Conservation (phyloP, 768 basidiomycete genomes). For the Hypholoma fasciculare region DNA sequence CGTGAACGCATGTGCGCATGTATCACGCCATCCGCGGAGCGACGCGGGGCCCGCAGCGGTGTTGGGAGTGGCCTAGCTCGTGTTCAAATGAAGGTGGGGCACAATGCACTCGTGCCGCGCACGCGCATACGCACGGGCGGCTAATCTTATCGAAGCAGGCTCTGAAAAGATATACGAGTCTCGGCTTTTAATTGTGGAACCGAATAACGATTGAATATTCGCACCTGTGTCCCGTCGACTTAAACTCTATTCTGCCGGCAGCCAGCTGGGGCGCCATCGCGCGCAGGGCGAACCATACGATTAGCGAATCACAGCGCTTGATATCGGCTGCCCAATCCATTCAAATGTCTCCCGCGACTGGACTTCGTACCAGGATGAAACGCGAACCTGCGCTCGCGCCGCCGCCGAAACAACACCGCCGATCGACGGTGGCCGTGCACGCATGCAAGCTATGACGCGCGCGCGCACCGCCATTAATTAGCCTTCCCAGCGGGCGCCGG, state of each 20-base stretch:
- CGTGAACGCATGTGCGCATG: neutral
- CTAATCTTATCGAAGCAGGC: neutral
- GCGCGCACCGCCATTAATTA: neutral
- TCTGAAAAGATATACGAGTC: neutral
- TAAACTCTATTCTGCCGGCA: neutral
- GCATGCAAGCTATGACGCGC: neutral
- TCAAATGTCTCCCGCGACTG: too few species aligned
- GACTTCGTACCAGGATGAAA: too few species aligned
- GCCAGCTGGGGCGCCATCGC: neutral
- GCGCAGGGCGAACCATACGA: too few species aligned
- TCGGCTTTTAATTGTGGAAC: neutral
- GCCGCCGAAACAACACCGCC: too few species aligned
- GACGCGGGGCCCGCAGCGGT: neutral
- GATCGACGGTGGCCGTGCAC: neutral
- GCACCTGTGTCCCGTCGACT: too few species aligned
- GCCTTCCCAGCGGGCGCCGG: neutral
- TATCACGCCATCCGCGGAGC: slow-evolving; percentile 4
- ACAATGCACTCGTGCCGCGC: neutral
- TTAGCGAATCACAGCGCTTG: too few species aligned
- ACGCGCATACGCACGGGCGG: neutral
- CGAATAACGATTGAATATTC: neutral
- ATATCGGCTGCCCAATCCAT: too few species aligned
- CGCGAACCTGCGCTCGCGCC: too few species aligned
- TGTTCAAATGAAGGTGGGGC: neutral
- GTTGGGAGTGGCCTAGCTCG: neutral